phyloP scores from a whole-genome alignment of 192 early-diverging fungal species.

The Coemansia sp. region DNA sequence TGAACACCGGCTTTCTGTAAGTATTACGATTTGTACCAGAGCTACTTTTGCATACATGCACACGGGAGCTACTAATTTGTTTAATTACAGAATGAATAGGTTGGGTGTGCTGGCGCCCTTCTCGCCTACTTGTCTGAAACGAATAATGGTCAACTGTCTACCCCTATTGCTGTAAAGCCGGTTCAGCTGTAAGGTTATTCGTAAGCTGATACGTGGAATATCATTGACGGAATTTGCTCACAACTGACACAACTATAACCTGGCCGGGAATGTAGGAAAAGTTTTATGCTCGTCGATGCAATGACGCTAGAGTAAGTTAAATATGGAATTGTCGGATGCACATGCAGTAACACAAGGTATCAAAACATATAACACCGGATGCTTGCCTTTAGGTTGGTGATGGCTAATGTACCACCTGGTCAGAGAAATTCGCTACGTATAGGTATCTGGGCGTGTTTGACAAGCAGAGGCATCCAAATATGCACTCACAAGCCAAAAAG shows the following conservation, averaged over 20 bases:
- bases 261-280: constrained; percentile 13
- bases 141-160: neutral
- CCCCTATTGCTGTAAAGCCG: neutral
- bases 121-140: constrained; percentile 25
- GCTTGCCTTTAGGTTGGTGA: neutral
- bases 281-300: constrained; percentile 25
- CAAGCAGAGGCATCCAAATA: constrained; percentile 78
- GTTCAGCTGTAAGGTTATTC: constrained; percentile 15
- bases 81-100: constrained; percentile 7
- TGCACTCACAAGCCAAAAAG: constrained; percentile 63
- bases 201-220: neutral
- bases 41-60: neutral
- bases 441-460: constrained; percentile 85
- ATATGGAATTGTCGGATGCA: neutral
- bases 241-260: neutral
- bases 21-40: neutral
- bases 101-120: constrained; percentile 43
- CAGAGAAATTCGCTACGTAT: neutral
- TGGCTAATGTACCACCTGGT: neutral
- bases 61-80: constrained; percentile 10
- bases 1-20: neutral
- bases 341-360: neutral
- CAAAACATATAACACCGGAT: no score
- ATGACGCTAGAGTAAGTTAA: constrained; percentile 31
- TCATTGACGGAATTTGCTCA: neutral